Evolutionary conservation across 257 asterid species (phyloP), one percentile per base, ranked within the genome.

Genomic region (Primulina tabacum): DNA sequence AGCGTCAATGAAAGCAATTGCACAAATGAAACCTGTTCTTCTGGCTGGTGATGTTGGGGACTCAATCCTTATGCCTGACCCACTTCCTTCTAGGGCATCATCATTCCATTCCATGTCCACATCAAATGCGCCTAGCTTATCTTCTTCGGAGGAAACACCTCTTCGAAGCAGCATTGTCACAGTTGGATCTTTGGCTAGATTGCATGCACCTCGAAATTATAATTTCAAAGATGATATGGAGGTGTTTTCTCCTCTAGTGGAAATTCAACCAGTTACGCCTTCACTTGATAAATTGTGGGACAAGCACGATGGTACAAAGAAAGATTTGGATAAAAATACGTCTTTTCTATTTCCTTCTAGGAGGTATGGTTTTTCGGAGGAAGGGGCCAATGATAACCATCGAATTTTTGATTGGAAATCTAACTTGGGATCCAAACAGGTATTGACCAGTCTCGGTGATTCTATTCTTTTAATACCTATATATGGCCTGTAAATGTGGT

Each of bases 221-320:
- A 87, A 90, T 84, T 78, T 88, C 81, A 90, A 91, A 87, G 97
- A 94, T 88, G 99, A 94, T 77, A 91, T 94, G 97, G 96, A 94
- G 75, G 89, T 94, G 67, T 94, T 94, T 77, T 94, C 99, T 69
- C 97, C 99, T 43, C 87, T 94, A n/a, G 89, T 88, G 72, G 97
- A 94, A 76, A 92, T 94, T 74, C 97, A 91, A 83, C 95, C 97
- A 69, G 80, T 87, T 59, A 91, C 99, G 60, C 97, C 96, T 70
- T 87, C 96, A 71, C 83, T 90, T 71, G 91, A 93, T 71, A 91
- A 82, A 75, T 60, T 88, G 72, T 89, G 95, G 97, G 89, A 78
- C 73, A 85, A 78, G 72, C 87, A 69, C 66, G 94, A 76, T 32
- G 86, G 78, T 61, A 11, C 79, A 71, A 90, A 87, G 86, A 90